Evolutionary conservation across 352 stramenopile genomes (phyloP), one percentile per base, ranked within the genome.

Genomic region (Pythium phragmiticola): DNA sequence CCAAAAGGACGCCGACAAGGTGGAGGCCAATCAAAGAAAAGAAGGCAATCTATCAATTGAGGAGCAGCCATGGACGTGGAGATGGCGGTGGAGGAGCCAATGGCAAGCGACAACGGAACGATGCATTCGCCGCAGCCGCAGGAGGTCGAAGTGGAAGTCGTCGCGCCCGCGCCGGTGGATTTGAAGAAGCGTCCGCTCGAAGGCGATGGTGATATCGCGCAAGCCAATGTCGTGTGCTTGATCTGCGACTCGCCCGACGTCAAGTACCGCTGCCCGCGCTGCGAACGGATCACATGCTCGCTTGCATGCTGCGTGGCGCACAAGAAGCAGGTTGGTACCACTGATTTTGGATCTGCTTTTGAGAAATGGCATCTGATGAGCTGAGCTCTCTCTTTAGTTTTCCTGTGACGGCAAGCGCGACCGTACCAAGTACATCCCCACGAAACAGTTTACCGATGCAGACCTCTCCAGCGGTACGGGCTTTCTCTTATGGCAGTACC

Each of bases 181-280:
- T 21, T 21, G 13, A 69, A 58, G 50, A 89, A 91, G 62, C 77
- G 77, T 34, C 43, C 63, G 45, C 46, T 63, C 9, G 74, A 77
- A 14, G 46, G 47, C 4, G 54, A 71, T 37, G 28, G 48, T 67
- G 52, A n/a, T 28, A 45, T 12, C 54, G 13, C 55, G 14, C 6
- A 46, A 1, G 51, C 63, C 45, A 51, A 16, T 21, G 43, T 74
- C 3, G 53, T 43, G n/a, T 95, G 86, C 69, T 65, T 60, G 48
- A 68, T 66, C 11, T 95, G 86, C 52, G 66, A 64, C 33, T 69
- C 63, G 12, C 65, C 21, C 19, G 67, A 82, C 49, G 80, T 92
- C 72, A 95, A 95, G 73, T 95, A 95, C 65, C 84, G 86, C 50
- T 95, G 86, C 77, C 86, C 86, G 39, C 75, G 82, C 56, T 95